A percentile compares a stretch with the other conserved stretches of the same genome.
Evolutionary conservation across 768 basidiomycete genomes (phyloP).

Genomic region (Mycena galopus): DNA sequence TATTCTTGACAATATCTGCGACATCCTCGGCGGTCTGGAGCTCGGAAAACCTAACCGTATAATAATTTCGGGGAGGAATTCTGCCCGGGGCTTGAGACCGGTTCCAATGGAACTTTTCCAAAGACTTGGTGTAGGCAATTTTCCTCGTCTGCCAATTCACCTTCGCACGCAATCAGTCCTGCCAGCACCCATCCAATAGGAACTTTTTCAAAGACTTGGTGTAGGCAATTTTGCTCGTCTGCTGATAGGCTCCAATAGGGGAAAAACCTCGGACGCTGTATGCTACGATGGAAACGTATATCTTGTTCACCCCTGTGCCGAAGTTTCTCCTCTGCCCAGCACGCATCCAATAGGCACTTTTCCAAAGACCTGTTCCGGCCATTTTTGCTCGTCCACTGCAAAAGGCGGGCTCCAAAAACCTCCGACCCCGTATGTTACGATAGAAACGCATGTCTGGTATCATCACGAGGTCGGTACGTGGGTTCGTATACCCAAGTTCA

Average conservation of each 20-base stretch:
- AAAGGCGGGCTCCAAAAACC: background rate
- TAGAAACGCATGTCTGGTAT: background rate
- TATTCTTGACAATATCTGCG: too few relatives aligned
- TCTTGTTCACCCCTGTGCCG: background rate
- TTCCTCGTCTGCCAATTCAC: background rate
- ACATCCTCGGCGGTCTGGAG: too few relatives aligned
- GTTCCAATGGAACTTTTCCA: constrained; percentile 1
- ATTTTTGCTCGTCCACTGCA: constrained; percentile 2
- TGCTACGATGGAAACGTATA: background rate
- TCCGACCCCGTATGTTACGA: background rate
- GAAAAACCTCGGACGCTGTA: background rate
- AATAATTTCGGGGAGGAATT: too few relatives aligned
- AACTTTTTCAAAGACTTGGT: background rate
- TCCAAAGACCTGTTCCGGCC: too few relatives aligned
- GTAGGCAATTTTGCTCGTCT: background rate
- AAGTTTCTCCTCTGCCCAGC: too few relatives aligned
- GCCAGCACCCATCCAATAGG: background rate
- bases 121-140: background rate
- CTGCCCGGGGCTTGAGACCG: background rate
- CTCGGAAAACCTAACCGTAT: too few relatives aligned
- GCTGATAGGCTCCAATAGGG: background rate
- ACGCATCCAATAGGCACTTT: constrained; percentile 2
- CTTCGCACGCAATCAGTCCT: too few relatives aligned
- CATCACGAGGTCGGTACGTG: constrained; percentile 1
- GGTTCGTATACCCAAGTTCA: background rate